These are phyloP conservation scores for Didymella sp. DNA, from an alignment of 2,329 filamentous ascomycete species.

Conservation along the genomic window DNA sequence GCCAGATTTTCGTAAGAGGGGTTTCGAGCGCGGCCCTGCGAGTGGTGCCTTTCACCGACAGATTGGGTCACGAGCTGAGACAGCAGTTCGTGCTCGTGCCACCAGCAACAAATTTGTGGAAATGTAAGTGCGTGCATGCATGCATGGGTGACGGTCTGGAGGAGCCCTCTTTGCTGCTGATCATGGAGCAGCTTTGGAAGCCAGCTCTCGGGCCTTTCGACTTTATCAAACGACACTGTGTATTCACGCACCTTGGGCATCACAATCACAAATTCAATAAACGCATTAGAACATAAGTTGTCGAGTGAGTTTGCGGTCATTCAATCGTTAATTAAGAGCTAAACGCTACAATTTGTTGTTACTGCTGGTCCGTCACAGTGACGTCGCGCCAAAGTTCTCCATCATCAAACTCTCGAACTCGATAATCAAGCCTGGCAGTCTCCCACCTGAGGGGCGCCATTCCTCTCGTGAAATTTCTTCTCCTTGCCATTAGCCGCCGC, in stretches of 20 bases:
- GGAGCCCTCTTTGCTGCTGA: neutral
- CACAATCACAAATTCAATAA: neutral
- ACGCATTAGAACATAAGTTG: no score
- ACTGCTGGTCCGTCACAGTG: neutral
- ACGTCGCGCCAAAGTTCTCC: neutral
- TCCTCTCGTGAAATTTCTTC: slow-evolving; percentile 48
- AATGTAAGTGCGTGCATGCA: neutral
- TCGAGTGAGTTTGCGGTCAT: neutral
- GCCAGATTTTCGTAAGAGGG: slow-evolving; percentile 26
- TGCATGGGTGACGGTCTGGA: neutral
- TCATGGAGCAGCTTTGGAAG: neutral
- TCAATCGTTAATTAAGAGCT: neutral
- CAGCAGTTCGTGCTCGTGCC: slow-evolving; percentile 4
- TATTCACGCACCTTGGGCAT: neutral
- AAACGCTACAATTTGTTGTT: neutral
- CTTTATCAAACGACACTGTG: neutral
- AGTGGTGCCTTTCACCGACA: slow-evolving; percentile 16
- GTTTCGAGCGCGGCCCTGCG: slow-evolving; percentile 12
- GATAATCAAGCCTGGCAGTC: slow-evolving; percentile 37
- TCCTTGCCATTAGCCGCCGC: slow-evolving; percentile 60
- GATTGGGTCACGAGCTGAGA: neutral
- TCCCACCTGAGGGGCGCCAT: slow-evolving; percentile 58
- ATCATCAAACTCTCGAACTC: neutral
- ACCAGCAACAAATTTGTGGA: neutral
- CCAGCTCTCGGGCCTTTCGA: neutral